Percentiles rank a stretch among this genome's conserved stretches.
Evolutionary conservation across 805 yeast species (phyloP).

Genomic region (Myxozyma udenii): DNA sequence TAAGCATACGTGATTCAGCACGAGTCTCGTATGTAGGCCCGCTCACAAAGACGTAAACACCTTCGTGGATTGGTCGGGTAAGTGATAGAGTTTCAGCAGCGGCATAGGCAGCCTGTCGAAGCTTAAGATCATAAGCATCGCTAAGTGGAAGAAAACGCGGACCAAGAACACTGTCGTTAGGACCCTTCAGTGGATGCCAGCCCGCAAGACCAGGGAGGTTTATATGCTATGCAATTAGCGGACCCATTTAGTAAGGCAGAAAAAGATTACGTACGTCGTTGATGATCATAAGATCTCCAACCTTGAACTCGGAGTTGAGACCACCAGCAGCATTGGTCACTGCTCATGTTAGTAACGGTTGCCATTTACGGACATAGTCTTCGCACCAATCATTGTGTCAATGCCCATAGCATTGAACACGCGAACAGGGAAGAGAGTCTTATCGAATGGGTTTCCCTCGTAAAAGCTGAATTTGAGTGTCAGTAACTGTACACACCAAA

Average conservation of each 20-base stretch:
- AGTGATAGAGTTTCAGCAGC: slow-evolving; percentile 51
- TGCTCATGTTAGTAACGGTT: neutral
- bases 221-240: slow-evolving; percentile 49
- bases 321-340: slow-evolving; percentile 97
- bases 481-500: too few species aligned
- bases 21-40: slow-evolving; percentile 95
- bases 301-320: slow-evolving; percentile 57
- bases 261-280: slow-evolving; percentile 46
- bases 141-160: slow-evolving; percentile 84
- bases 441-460: slow-evolving; percentile 83
- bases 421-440: slow-evolving; percentile 82
- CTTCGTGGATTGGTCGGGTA: slow-evolving; percentile 71
- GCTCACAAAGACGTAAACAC: slow-evolving; percentile 76
- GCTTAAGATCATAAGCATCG: slow-evolving; percentile 78
- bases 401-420: slow-evolving; percentile 65
- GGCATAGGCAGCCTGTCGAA: slow-evolving; percentile 60
- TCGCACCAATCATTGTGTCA: slow-evolving; percentile 55
- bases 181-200: slow-evolving; percentile 80
- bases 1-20: slow-evolving; percentile 80
- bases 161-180: slow-evolving; percentile 75
- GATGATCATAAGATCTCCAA: slow-evolving; percentile 90
- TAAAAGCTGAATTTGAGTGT: slow-evolving; percentile 45
- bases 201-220: slow-evolving; percentile 92
- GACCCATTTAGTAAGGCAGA: neutral
- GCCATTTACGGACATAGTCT: neutral